These are phyloP conservation scores for Schizonepeta tenuifolia DNA, from an alignment of 257 asterid species.

Conservation along the genomic window DNA sequence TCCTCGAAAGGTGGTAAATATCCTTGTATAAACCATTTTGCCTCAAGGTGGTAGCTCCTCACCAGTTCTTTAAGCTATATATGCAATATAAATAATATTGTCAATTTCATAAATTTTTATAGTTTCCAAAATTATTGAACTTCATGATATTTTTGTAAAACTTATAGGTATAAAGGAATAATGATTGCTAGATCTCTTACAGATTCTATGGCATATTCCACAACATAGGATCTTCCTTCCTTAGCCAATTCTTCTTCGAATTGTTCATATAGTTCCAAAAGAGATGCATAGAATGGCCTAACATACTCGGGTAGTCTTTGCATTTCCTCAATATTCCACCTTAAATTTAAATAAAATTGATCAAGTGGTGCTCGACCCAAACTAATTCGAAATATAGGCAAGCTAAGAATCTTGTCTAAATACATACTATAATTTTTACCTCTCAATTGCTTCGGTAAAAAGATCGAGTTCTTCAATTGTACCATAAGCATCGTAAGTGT, in stretches of 20 bases:
- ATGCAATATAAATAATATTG: not conserved
- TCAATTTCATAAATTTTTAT: too few species aligned
- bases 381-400: too few species aligned
- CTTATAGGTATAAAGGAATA: too few species aligned
- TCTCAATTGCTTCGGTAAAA: not conserved
- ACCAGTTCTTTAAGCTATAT: too few species aligned
- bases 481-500: not conserved
- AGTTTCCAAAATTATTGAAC: too few species aligned
- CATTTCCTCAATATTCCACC: not conserved
- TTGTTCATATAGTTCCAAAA: not conserved
- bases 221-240: not conserved
- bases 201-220: not conserved
- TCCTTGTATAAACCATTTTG: too few species aligned
- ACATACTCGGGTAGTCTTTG: not conserved
- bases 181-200: not conserved
- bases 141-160: too few species aligned
- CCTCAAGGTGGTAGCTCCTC: too few species aligned
- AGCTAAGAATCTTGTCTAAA: too few species aligned
- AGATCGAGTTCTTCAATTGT: not conserved
- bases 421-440: not conserved
- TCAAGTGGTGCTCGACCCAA: not conserved
- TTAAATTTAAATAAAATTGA: not conserved
- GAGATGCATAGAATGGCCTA: not conserved
- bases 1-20: too few species aligned
- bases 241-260: constrained; percentile 6